Evolutionary conservation across 805 yeast species (phyloP), one percentile per base, ranked within the genome.

Genomic region (Kazachstania martiniae): DNA sequence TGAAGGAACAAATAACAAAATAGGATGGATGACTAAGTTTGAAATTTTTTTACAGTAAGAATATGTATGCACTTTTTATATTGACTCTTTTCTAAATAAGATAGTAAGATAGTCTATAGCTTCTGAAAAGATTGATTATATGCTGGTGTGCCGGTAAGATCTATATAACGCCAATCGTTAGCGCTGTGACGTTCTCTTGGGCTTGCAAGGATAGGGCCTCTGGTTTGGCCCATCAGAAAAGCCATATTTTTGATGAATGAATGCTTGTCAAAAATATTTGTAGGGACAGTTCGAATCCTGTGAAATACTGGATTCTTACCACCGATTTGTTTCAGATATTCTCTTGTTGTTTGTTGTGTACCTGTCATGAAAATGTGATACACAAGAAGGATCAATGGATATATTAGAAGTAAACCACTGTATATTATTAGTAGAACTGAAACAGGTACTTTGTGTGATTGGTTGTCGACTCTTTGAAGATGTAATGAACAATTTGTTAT

Each of bases 271-370:
- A 48, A 70, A 4, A 68, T 64, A 31, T 60, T 62, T 19, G 43
- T 42, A 27, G 58, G 45, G 6, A 37, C 35, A 6, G 41, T 27
- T 3, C 30, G 36, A 12, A 51, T 40, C 16, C 37, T 36, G 25
- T 51, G 48, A 33, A 51, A 41, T 5, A 55, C 41, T 9, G 63
- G 60, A 36, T 40, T 43, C 28, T 57, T 50, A 4, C 58, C 47
- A 8, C 66, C 62, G 6, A 62, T 56, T 17, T 65, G 54, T 44
- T 68, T 70, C 31, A 83, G 57, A 46, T 68, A 82, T 43, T 83
- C 94, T 39, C 86, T 63, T 5, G 94, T 82, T 7, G 87, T 77
- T 40, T 77, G 65, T 29, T 76, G 77, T 6, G 70, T 64, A 1
- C 70, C 47, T 0, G 74, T 69, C 31, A 82, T 52, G 31, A 61